Evolutionary conservation across 257 asterid genomes (phyloP).

Genomic region (Cinchona pubescens): DNA sequence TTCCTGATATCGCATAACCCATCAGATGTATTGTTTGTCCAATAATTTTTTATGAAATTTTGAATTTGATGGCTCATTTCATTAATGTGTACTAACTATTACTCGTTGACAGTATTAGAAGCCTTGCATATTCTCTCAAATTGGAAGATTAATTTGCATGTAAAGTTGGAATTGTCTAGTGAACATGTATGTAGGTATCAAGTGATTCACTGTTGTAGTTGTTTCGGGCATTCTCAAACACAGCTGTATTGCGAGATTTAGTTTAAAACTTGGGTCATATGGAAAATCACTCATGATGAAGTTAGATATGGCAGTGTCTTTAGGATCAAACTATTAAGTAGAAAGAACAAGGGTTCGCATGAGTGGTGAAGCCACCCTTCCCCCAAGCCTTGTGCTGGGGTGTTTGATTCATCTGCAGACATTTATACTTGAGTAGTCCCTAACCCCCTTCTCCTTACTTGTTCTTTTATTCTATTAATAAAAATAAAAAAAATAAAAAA

Average conservation of each 20-base stretch:
- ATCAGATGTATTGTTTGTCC: background rate
- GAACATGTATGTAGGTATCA: background rate
- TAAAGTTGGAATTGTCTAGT: background rate
- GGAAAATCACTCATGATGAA: background rate
- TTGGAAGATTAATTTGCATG: background rate
- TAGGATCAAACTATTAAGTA: background rate
- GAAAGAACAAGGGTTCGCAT: background rate
- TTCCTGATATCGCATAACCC: conserved; percentile 2
- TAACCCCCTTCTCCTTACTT: no score
- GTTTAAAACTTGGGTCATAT: background rate
- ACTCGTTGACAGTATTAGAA: background rate
- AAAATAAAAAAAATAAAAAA: no score
- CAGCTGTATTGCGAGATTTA: background rate
- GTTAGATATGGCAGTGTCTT: background rate
- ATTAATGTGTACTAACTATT: background rate
- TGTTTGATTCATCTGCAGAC: background rate
- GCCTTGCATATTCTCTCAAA: background rate
- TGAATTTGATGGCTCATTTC: background rate
- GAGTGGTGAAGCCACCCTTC: background rate
- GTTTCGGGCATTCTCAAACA: background rate
- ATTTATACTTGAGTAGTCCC: background rate
- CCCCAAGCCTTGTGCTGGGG: background rate
- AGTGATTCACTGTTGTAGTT: background rate
- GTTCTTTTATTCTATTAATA: no score
- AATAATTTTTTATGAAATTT: background rate